Base-by-base conservation (phyloP, 495 filamentous ascomycete genomes). In the Durotheca rogersii region DNA sequence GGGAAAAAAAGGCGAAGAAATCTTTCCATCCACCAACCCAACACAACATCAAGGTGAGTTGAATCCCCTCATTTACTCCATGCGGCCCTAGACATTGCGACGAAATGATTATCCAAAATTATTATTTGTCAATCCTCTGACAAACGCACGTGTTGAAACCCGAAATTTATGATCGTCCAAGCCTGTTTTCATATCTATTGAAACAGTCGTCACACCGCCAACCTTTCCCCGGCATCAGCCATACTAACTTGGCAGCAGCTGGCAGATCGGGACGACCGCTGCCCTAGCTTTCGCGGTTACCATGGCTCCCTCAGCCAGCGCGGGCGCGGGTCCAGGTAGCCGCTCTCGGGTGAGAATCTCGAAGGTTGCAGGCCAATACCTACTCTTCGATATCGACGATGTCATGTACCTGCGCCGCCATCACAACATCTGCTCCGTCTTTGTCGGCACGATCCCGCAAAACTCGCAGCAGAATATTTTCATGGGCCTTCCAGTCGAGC, bases 121-220 rank as follows among this genome's bases (percentile, higher is more conserved):
- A 77, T 69, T 72, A 90, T 90, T 86, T 91, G 87, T 91, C 87
- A 91, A 91, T 91, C 87, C 83, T 75, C 87, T 88, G 87, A 90
- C 62, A 54, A 55, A 57, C 48, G 53, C 17, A 56, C 23, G 56
- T 71, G 69, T 68, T 62, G 58, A 66, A 43, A 64, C 62, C 42
- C 61, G 49, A 9, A 58, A 53, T 61, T 64, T 57, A 68, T 68
- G 66, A 72, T 68, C 53, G 41, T 50, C 16, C 15, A 36, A 29
- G 19, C 29, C 15, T 16, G n/a, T 14, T 30, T 18, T 18, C 31
- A 19, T 10, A 40, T 46, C 23, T 9, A 27, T 27, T 9, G 4
- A 9, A 27, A 27, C 9, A 27, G 23, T 9, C 4, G 23, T 27
- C 23, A 27, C 23, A 27, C 9, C 23, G 3, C 12, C 34, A 53